Conservation (phyloP, 352 stramenopile species). For the Globisporangium recalcitrans region DNA sequence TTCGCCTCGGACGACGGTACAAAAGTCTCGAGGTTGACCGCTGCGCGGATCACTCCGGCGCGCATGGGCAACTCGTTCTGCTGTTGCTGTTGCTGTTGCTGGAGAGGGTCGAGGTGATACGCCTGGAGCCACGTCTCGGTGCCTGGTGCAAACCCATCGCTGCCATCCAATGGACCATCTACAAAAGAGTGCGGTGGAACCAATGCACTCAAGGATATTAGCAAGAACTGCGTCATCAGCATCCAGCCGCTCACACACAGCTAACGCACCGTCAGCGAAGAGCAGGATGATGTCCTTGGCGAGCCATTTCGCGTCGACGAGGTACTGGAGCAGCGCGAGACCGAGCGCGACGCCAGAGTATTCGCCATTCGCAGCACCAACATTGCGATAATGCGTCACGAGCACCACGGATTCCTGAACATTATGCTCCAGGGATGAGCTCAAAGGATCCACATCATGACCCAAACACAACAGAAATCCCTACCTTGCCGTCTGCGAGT, state of each 20-base stretch:
- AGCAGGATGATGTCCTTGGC: slow-evolving; percentile 82
- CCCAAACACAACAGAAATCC: neutral
- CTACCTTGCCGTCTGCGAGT: slow-evolving; percentile 66
- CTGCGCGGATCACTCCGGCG: slow-evolving; percentile 71
- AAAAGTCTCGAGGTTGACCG: slow-evolving; percentile 66
- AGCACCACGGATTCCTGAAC: slow-evolving; percentile 54
- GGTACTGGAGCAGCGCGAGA: slow-evolving; percentile 53
- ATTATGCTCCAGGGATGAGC: neutral
- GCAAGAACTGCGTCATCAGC: no score
- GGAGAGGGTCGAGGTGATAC: slow-evolving; percentile 59
- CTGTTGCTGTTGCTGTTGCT: slow-evolving; percentile 15
- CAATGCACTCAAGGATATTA: no score
- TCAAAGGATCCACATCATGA: slow-evolving; percentile 10
- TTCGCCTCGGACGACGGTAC: slow-evolving; percentile 21
- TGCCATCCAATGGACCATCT: slow-evolving; percentile 63
- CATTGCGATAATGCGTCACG: slow-evolving; percentile 67
- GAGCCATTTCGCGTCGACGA: slow-evolving; percentile 63
- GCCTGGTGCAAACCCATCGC: slow-evolving; percentile 50
- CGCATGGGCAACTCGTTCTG: slow-evolving; percentile 44
- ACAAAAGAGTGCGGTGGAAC: no score
- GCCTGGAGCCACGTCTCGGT: slow-evolving; percentile 68
- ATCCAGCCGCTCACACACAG: no score
- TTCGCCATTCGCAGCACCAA: slow-evolving; percentile 29
- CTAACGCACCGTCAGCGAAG: slow-evolving; percentile 56
- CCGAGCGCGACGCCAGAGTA: slow-evolving; percentile 56